Base-by-base conservation (phyloP, 768 basidiomycete species). In the Boletus insuetus region DNA sequence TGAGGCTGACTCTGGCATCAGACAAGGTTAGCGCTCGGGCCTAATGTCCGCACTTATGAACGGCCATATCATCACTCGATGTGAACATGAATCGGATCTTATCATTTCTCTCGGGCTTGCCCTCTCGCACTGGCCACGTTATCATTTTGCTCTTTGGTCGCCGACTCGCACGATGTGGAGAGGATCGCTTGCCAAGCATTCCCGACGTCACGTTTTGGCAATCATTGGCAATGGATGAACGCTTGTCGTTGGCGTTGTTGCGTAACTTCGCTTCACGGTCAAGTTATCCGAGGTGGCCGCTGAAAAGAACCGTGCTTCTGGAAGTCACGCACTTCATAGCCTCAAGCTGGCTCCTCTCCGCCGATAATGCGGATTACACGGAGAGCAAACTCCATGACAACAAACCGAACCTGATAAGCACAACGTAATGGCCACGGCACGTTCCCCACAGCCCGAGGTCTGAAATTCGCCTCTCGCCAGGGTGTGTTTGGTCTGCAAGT, bases 201-300 rank as follows among this genome's bases (percentile, higher is more conserved):
- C 59, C 49, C 58, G 26, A 65, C 71, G 42, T 59, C 35, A 29
- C 16, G 19, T 16, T 11, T 24, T 17, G n/a, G 26, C 26, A 29
- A 29, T 3, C 29, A 19, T 11, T 38, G 26, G 19, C 22, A 17
- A 37, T 8, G 17, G 26, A 29, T 29, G 10, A 12, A 2, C 13
- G 5, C 22, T 38, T 9, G 17, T 54, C 46, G 29, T 40, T 14
- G 16, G 26, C 14, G 29, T 13, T 10, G 20, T 46, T 31, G 50
- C 29, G 26, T 38, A 42, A 53, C 31, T 12, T 46, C 8, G n/a
- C n/a, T 7, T 44, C 22, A 29, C 29, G 9, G 14, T 13, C 43
- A 42, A 6, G 41, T 42, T n/a, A 35, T 35, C 46, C 29, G 45
- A 46, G 11, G 32, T 16, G 35, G 20, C 32, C 29, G 39, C 31